Percentiles rank a stretch among this genome's conserved stretches.
Evolutionary conservation across 1,139 yeast species (phyloP).

Genomic region (Pichiaceae sp.): DNA sequence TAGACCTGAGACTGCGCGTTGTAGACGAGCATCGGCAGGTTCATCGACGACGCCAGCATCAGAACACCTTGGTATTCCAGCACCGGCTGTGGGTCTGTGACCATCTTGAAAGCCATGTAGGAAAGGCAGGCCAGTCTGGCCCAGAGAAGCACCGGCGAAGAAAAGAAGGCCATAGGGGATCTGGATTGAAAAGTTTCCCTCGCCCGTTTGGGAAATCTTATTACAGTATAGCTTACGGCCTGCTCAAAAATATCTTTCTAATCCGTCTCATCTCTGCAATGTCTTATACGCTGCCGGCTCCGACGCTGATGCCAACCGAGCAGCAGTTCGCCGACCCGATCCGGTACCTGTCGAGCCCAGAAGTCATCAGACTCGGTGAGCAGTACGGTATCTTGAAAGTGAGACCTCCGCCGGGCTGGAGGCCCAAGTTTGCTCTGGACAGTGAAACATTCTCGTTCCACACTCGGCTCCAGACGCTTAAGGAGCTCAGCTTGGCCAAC

Average conservation of each 20-base stretch:
- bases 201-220: background rate
- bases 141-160: constrained; percentile 43
- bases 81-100: constrained; percentile 33
- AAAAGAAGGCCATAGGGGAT: constrained; percentile 45
- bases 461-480: constrained; percentile 55
- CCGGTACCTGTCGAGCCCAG: constrained; percentile 44
- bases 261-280: no score
- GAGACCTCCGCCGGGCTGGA: constrained; percentile 53
- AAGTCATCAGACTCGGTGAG: constrained; percentile 43
- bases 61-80: constrained; percentile 42
- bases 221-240: no score
- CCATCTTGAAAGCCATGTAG: constrained; percentile 33
- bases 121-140: constrained; percentile 39
- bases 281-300: constrained; percentile 28
- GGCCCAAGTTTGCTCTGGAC: constrained; percentile 47
- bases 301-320: constrained; percentile 45
- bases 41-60: constrained; percentile 49
- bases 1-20: constrained; percentile 41
- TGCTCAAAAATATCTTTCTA: no score
- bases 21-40: constrained; percentile 36
- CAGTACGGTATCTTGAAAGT: constrained; percentile 58
- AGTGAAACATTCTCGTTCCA: constrained; percentile 45
- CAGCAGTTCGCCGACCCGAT: constrained; percentile 58
- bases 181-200: background rate
- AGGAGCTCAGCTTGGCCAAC: constrained; percentile 54